These are phyloP conservation scores for Boletus pseudo-olivaceus DNA, from an alignment of 768 basidiomycete species.

Conservation along the genomic window DNA sequence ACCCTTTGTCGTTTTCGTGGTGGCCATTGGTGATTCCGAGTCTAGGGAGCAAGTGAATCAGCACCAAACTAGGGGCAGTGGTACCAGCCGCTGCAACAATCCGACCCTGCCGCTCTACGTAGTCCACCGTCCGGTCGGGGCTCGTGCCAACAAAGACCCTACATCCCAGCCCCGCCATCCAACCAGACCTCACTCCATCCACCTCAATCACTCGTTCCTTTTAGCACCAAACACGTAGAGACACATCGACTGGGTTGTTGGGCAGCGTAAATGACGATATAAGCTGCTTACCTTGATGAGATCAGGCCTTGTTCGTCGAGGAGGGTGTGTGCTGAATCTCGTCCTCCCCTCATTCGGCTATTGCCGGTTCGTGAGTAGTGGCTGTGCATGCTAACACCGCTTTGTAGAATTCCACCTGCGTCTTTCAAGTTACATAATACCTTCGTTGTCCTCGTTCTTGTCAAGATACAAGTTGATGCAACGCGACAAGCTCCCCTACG, in stretches of 20 bases:
- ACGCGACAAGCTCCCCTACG: no score
- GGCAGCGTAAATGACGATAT: neutral
- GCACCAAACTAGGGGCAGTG: neutral
- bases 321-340: constrained; percentile 3
- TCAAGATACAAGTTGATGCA: no score
- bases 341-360: constrained; percentile 11
- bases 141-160: neutral
- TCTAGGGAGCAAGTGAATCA: constrained; percentile 10
- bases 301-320: constrained; percentile 27
- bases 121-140: no score
- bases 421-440: no score
- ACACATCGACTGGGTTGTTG: neutral
- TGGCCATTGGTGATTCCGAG: constrained; percentile 49
- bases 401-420: no score
- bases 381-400: constrained; percentile 13
- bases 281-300: constrained; percentile 26
- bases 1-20: constrained; percentile 64
- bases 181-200: constrained; percentile 18
- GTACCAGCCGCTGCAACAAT: neutral
- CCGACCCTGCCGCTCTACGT: neutral
- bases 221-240: neutral
- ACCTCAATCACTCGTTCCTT: constrained; percentile 4
- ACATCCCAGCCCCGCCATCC: constrained; percentile 14
- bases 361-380: constrained; percentile 22
- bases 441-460: no score